Percentiles rank a stretch among this genome's conserved stretches.
These are phyloP conservation scores for Fraxinus sp. DNA, from an alignment of 305 asterid species.

Conservation along the genomic window DNA sequence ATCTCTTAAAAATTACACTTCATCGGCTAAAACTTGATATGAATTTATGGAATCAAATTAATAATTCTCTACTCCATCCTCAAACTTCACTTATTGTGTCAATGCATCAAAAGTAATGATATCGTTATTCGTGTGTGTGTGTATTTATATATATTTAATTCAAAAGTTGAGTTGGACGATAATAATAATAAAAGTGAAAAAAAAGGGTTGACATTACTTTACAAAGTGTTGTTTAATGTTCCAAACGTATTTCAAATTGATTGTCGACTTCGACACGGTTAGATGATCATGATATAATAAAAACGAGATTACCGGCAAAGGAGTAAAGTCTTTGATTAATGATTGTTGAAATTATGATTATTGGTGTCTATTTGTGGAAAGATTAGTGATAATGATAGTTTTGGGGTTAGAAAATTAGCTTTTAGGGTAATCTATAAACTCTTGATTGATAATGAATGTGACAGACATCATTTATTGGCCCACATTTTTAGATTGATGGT, in stretches of 20 bases:
- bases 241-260: too few species aligned
- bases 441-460: constrained; percentile 34
- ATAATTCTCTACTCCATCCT: not conserved
- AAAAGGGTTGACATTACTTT: not conserved
- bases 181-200: too few species aligned
- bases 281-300: too few species aligned
- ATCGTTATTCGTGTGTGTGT: not conserved
- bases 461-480: constrained; percentile 42
- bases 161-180: too few species aligned
- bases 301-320: not conserved
- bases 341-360: constrained; percentile 33
- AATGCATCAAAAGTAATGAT: not conserved
- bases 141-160: too few species aligned
- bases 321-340: constrained; percentile 12
- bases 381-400: constrained; percentile 62
- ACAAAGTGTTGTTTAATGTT: not conserved
- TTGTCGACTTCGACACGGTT: not conserved
- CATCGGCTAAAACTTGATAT: not conserved
- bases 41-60: not conserved
- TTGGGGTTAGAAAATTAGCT: constrained; percentile 26
- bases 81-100: not conserved
- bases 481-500: constrained; percentile 30
- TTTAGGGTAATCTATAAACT: constrained; percentile 23
- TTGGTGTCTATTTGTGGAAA: constrained; percentile 37
- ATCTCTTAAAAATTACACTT: not conserved